phyloP scores from a whole-genome alignment of 148 eudicot species.

The Rhododendron vialii region DNA sequence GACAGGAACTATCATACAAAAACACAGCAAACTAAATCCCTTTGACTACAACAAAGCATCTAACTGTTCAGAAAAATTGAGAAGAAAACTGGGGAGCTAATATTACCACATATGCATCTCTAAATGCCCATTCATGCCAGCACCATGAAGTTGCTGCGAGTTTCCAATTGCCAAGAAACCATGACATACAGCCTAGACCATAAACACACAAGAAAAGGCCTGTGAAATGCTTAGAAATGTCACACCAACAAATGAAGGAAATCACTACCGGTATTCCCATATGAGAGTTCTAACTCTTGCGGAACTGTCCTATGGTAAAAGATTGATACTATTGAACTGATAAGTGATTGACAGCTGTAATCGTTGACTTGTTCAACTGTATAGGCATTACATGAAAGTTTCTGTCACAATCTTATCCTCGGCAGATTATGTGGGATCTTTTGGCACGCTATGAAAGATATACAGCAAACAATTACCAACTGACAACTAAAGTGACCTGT shows the following conservation, averaged over 20 bases:
- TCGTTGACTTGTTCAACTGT: background rate
- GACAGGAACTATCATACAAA: conserved; percentile 3
- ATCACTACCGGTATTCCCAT: background rate
- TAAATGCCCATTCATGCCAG: conserved; percentile 22
- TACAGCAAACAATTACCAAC: background rate
- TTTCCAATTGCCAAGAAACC: conserved; percentile 59
- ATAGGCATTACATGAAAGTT: background rate
- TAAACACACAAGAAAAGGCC: conserved; percentile 3
- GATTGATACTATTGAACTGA: background rate
- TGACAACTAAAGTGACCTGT: background rate
- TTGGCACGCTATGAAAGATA: background rate
- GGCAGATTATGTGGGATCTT: background rate
- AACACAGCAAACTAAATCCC: background rate
- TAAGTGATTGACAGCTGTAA: background rate
- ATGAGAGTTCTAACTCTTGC: background rate
- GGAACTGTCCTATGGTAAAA: background rate
- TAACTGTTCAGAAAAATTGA: background rate
- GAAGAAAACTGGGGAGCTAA: background rate
- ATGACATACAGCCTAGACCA: conserved; percentile 65
- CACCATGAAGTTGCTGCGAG: conserved; percentile 24
- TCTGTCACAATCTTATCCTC: background rate
- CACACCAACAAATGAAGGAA: conserved; percentile 1
- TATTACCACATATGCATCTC: conserved; percentile 46
- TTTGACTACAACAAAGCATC: background rate
- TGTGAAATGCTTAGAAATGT: background rate